A percentile compares a stretch with the other conserved stretches of the same genome.
Evolutionary conservation across 805 yeast species (phyloP).

Genomic region (Wickerhamomyces mucosus): DNA sequence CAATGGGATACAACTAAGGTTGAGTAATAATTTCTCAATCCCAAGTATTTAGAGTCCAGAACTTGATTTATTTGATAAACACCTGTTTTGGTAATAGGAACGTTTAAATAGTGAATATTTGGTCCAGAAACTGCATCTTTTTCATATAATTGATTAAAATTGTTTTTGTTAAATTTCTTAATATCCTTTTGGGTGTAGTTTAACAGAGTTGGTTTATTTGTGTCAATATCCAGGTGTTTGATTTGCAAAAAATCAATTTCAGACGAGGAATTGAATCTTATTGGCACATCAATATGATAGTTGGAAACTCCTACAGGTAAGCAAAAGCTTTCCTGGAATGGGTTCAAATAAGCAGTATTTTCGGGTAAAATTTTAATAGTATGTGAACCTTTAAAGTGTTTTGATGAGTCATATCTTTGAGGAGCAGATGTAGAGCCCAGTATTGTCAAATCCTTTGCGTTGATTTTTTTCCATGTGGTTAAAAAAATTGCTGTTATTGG

Average conservation of each 20-base stretch:
- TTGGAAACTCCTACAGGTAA: slow-evolving; percentile 28
- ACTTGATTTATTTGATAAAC: slow-evolving; percentile 64
- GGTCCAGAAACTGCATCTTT: slow-evolving; percentile 18
- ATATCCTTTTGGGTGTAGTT: slow-evolving; percentile 54
- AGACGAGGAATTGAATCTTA: slow-evolving; percentile 71
- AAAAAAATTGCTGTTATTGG: slow-evolving; percentile 33
- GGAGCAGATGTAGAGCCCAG: slow-evolving; percentile 34
- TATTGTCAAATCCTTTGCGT: slow-evolving; percentile 41
- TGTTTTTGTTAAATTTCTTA: slow-evolving; percentile 23
- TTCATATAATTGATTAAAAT: slow-evolving; percentile 14
- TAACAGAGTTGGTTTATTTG: slow-evolving; percentile 34
- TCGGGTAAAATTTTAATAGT: slow-evolving; percentile 87
- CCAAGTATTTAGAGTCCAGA: slow-evolving; percentile 52
- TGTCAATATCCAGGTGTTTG: slow-evolving; percentile 45
- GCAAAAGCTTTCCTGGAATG: slow-evolving; percentile 60
- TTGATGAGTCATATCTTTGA: slow-evolving; percentile 19
- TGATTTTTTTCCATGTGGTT: slow-evolving; percentile 34
- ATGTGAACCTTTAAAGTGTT: slow-evolving; percentile 76
- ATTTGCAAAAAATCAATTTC: slow-evolving; percentile 62
- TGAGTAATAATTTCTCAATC: slow-evolving; percentile 49
- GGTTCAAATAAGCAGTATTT: slow-evolving; percentile 77
- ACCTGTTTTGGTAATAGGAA: slow-evolving; percentile 67
- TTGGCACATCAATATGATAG: slow-evolving; percentile 44
- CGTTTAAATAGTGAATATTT: slow-evolving; percentile 45
- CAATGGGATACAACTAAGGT: slow-evolving; percentile 65